phyloP scores from a whole-genome alignment of 1,139 yeast genomes.

The Candida sp. region DNA sequence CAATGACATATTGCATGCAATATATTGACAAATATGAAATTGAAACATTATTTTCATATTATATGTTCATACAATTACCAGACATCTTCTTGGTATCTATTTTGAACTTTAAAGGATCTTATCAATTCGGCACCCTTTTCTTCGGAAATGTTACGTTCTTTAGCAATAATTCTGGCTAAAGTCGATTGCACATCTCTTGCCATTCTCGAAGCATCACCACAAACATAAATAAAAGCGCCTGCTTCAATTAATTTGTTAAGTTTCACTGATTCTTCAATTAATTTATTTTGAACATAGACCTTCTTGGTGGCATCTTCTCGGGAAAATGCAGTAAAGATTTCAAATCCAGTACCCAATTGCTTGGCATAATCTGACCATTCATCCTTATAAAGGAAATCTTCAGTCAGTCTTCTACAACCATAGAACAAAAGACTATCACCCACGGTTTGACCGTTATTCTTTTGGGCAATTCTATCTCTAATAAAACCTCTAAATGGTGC shows the following conservation, averaged over 20 bases:
- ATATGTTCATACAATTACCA: constrained; percentile 49
- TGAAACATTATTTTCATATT: too few species aligned
- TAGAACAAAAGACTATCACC: constrained; percentile 80
- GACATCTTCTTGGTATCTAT: constrained; percentile 95
- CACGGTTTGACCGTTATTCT: constrained; percentile 47
- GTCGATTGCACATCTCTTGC: constrained; percentile 92
- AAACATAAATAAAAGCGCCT: constrained; percentile 90
- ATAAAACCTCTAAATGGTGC: constrained; percentile 96
- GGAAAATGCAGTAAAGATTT: constrained; percentile 82
- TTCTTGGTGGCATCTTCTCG: constrained; percentile 63
- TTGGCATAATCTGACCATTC: constrained; percentile 81
- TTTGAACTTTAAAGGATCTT: constrained; percentile 78
- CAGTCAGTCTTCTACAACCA: constrained; percentile 76
- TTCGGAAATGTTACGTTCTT: constrained; percentile 54
- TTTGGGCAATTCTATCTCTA: constrained; percentile 63
- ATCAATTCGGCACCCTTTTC: constrained; percentile 76
- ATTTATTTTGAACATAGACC: constrained; percentile 84
- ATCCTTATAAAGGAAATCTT: constrained; percentile 78
- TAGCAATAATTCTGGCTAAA: constrained; percentile 58
- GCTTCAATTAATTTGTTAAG: constrained; percentile 58
- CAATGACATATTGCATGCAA: not conserved
- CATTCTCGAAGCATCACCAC: constrained; percentile 97
- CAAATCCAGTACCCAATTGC: constrained; percentile 61
- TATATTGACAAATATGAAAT: not conserved
- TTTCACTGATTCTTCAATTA: constrained; percentile 54